Base-by-base conservation (phyloP, 78 protist species). In the Protostelium mycophagum region DNA sequence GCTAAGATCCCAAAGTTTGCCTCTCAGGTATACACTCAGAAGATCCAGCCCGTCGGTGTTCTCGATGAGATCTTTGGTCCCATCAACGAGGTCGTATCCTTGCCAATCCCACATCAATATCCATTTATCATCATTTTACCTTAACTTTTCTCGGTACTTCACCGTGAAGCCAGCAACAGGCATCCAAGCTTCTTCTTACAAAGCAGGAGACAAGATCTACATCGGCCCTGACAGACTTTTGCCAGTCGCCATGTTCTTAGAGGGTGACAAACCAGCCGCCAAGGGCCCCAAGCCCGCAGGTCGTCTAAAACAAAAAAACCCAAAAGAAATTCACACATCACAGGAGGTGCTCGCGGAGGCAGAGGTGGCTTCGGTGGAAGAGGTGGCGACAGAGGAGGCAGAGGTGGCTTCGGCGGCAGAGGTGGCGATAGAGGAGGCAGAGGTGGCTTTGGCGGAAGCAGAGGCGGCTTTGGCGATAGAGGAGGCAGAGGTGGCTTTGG, bases 61-160 rank as follows among this genome's bases (percentile, higher is more conserved):
- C 86, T 88, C 28, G 89, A 86, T 83, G 94, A 92, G 87, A 92
- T 92, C 34, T 92, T 92, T 25, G 94, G 94, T 29, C 91, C 94
- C 89, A 86, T 85, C 90, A 36, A 92, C 36, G 83, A 92, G 86
- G 90, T 85, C 10, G 39, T 89, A 51, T 51, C 73, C 73, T 51
- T 16, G 5, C 73, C 73, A 5, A 51, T 51, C 16, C n/a, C n/a
- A n/a, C n/a, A n/a, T n/a, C n/a, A n/a, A n/a, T 51, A 51, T 51
- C 16, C 73, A 25, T 16, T 51, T 51, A 5, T 51, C 73, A 51
- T 51, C 16, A 5, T 85, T 1, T 73, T 28, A 0, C 85, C n/a
- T 84, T 88, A 1, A 37, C 34, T 37, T 34, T 34, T 29, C 85
- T 63, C 86, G 86, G 84, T 88, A 31, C 84, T 92, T 92, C 63